Base-by-base conservation (phyloP, 345 rosid species). In the Pseudoturritis turrita region DNA sequence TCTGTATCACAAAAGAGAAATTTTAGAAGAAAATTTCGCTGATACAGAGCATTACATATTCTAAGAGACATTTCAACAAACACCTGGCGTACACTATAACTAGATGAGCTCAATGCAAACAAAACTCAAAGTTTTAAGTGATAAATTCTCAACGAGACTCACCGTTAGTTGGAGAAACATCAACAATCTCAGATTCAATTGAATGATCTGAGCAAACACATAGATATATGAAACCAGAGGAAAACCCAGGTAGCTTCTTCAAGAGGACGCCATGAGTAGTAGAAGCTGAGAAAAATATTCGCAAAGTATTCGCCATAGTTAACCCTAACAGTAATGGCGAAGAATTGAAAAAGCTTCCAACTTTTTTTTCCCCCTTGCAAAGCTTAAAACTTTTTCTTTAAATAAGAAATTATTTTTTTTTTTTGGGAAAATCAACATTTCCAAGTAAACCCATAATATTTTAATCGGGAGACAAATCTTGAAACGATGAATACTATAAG, bases 21-120 rank as follows among this genome's bases (percentile, higher is more conserved):
- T 11, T 43, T 18, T 12, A 12, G 51, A n/a, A 44, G 18, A 18
- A 45, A 28, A 28, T 26, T 28, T 19, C 10, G 6, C 22, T 9
- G 25, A 33, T 33, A 33, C 11, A 33, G 10, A 33, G 37, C 37
- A 33, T 33, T 33, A 33, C 10, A 53, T 31, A 4, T 12, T 45
- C 28, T 63, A 1, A 43, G 17, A 45, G 71, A 25, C 72, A 73
- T 73, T 73, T 28, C 65, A 18, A 46, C 72, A 57, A 73, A 73
- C 77, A 73, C 54, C 5, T 57, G 41, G 77, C 17, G 52, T 57
- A 13, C 59, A 6, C 2, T 0, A 17, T 2, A 26, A 23, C 46
- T 31, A 12, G 18, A 62, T 9, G 26, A 62, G 40, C 25, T 33
- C 0, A 65, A 65, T 39, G 5, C 57, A 45, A 35, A 25, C 59